Evolutionary conservation across 371 early-diverging fungal genomes (phyloP).

Genomic region (Catenaria anguillulae): DNA sequence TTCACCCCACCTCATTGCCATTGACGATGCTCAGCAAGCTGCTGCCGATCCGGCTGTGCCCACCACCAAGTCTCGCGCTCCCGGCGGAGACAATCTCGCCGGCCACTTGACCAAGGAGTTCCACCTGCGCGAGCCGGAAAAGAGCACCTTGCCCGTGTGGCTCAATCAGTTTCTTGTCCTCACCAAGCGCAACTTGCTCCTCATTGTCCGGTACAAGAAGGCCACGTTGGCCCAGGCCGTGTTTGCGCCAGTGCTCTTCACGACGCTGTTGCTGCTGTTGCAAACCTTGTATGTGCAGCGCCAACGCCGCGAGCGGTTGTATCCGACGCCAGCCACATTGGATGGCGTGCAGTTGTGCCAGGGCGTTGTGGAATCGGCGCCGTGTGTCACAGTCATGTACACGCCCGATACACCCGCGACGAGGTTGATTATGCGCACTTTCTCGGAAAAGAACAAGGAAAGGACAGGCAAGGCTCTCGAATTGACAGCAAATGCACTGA

Average conservation of each 20-base stretch:
- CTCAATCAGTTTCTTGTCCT: slow-evolving; percentile 37
- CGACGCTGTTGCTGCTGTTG: slow-evolving; percentile 41
- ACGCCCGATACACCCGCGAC: slow-evolving; percentile 30
- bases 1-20: no score
- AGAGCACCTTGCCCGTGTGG: neutral
- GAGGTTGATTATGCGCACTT: slow-evolving; percentile 27
- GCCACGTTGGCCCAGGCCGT: slow-evolving; percentile 45
- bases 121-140: neutral
- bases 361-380: slow-evolving; percentile 14
- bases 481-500: no score
- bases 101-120: neutral
- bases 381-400: slow-evolving; percentile 51
- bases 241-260: slow-evolving; percentile 44
- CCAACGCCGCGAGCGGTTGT: slow-evolving; percentile 24
- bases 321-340: slow-evolving; percentile 34
- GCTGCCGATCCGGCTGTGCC: no score
- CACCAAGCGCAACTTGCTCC: slow-evolving; percentile 42
- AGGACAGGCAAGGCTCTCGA: no score
- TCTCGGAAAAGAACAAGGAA: slow-evolving; percentile 25
- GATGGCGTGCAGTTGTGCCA: slow-evolving; percentile 36
- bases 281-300: slow-evolving; percentile 39
- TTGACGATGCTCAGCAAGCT: no score
- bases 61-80: no score
- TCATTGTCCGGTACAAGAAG: slow-evolving; percentile 39
- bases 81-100: neutral